Percentiles rank a stretch among this genome's conserved stretches.
phyloP scores from a whole-genome alignment of 495 filamentous ascomycete species.

The Jackrogersella minutella region DNA sequence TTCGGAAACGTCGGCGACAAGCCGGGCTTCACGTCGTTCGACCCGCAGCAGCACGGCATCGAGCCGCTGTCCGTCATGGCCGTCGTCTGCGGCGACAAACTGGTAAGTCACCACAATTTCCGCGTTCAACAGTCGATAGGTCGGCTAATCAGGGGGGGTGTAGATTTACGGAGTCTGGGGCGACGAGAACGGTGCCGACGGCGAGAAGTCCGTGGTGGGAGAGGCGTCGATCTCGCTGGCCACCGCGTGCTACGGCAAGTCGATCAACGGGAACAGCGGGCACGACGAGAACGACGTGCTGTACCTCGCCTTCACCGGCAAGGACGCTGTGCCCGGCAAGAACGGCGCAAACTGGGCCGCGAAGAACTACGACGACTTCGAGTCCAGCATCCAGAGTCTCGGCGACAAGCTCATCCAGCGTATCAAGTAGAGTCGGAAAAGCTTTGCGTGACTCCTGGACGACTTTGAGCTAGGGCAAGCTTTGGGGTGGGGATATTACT shows the following conservation, averaged over 20 bases:
- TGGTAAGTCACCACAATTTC: slow-evolving; percentile 48
- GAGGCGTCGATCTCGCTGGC: slow-evolving; percentile 67
- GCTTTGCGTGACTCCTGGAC: neutral
- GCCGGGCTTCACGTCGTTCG: slow-evolving; percentile 53
- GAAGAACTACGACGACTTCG: slow-evolving; percentile 53
- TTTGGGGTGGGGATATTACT: neutral
- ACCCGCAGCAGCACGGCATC: slow-evolving; percentile 61
- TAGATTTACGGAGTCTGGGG: slow-evolving; percentile 74
- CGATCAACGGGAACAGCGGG: slow-evolving; percentile 59
- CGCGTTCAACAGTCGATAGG: no score
- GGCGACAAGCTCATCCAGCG: slow-evolving; percentile 54
- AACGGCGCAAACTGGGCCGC: slow-evolving; percentile 60
- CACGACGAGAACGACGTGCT: slow-evolving; percentile 61
- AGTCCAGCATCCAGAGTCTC: slow-evolving; percentile 56
- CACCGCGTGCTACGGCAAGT: slow-evolving; percentile 62
- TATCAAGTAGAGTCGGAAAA: slow-evolving; percentile 5
- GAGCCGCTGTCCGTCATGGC: slow-evolving; percentile 69
- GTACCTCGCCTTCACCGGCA: slow-evolving; percentile 64
- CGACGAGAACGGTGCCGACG: slow-evolving; percentile 66
- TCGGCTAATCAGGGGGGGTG: slow-evolving; percentile 1
- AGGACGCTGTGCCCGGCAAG: slow-evolving; percentile 57
- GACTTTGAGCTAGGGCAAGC: neutral
- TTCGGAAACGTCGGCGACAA: slow-evolving; percentile 64
- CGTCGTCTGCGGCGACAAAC: slow-evolving; percentile 65
- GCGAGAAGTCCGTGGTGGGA: slow-evolving; percentile 56